Percentiles rank a stretch among this genome's conserved stretches.
These are phyloP conservation scores for Huntiella savannae DNA, from an alignment of 2,329 filamentous ascomycete genomes.

Conservation along the genomic window DNA sequence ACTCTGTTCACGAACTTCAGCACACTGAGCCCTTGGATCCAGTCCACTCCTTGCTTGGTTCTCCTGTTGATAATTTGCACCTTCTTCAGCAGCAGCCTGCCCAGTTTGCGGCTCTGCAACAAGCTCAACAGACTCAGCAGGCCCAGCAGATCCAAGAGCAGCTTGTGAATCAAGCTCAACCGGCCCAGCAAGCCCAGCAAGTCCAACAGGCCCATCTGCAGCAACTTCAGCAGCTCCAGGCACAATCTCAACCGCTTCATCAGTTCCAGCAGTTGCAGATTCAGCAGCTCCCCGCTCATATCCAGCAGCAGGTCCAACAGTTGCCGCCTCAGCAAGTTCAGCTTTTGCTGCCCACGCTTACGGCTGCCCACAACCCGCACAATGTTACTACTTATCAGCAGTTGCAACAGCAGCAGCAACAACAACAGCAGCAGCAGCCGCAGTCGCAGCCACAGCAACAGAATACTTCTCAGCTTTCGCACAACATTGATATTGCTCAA, in stretches of 20 bases:
- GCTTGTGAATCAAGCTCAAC: background rate
- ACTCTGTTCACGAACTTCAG: no score
- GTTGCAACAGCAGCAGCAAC: slow-evolving; percentile 6
- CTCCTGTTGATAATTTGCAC: slow-evolving; percentile 5
- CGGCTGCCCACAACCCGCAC: background rate
- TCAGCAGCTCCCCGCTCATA: background rate
- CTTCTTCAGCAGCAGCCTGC: slow-evolving; percentile 6
- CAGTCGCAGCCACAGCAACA: slow-evolving; percentile 1
- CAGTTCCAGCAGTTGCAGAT: background rate
- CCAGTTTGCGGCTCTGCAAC: background rate
- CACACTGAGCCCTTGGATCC: slow-evolving; percentile 3
- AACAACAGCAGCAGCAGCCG: background rate
- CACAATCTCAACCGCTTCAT: slow-evolving; percentile 1
- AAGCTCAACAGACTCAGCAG: slow-evolving; percentile 6
- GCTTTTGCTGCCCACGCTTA: background rate
- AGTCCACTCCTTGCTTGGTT: slow-evolving; percentile 6
- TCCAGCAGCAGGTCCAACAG: slow-evolving; percentile 6
- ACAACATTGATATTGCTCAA: slow-evolving; percentile 3
- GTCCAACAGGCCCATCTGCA: slow-evolving; percentile 5
- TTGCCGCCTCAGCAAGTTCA: slow-evolving; percentile 3
- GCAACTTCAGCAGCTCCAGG: slow-evolving; percentile 4
- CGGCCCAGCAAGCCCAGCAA: background rate
- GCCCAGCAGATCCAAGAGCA: background rate
- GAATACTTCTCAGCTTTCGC: slow-evolving; percentile 6
- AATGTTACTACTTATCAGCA: slow-evolving; percentile 7